These are phyloP conservation scores for Ustanciosporium gigantosporum DNA, from an alignment of 1,284 basidiomycete genomes.

Conservation along the genomic window DNA sequence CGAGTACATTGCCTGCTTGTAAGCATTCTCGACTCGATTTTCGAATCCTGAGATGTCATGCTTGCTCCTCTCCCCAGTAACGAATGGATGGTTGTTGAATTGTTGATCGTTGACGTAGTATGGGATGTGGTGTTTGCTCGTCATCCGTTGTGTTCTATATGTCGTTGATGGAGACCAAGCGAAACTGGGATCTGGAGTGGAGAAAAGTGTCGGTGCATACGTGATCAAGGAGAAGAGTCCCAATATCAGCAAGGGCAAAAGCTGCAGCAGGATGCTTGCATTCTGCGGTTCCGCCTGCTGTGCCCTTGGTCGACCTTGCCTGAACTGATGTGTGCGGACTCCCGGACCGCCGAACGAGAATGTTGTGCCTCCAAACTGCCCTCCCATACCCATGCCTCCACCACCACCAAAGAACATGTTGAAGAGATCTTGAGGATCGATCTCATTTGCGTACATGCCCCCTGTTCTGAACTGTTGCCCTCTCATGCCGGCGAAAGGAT, in stretches of 20 bases:
- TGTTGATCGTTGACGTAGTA: slow-evolving; percentile 85
- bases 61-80: slow-evolving; percentile 33
- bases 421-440: slow-evolving; percentile 94
- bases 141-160: slow-evolving; percentile 62
- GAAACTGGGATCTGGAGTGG: slow-evolving; percentile 78
- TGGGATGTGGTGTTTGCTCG: slow-evolving; percentile 71
- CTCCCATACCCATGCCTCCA: slow-evolving; percentile 61
- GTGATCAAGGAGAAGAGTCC: slow-evolving; percentile 72
- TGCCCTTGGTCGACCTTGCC: slow-evolving; percentile 51
- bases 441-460: slow-evolving; percentile 68
- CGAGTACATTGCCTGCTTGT: slow-evolving; percentile 42
- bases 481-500: slow-evolving; percentile 28
- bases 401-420: slow-evolving; percentile 96
- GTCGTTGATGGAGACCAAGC: slow-evolving; percentile 67
- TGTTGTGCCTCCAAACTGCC: slow-evolving; percentile 40
- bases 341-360: slow-evolving; percentile 58
- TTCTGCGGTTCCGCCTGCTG: slow-evolving; percentile 64
- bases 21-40: slow-evolving; percentile 42
- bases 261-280: slow-evolving; percentile 75
- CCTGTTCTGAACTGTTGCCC: slow-evolving; percentile 25
- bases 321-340: slow-evolving; percentile 45
- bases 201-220: slow-evolving; percentile 73
- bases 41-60: slow-evolving; percentile 38
- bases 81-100: slow-evolving; percentile 74
- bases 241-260: slow-evolving; percentile 72